phyloP scores from a whole-genome alignment of 2,329 filamentous ascomycete genomes.

The Zymoseptoria ardabiliae region DNA sequence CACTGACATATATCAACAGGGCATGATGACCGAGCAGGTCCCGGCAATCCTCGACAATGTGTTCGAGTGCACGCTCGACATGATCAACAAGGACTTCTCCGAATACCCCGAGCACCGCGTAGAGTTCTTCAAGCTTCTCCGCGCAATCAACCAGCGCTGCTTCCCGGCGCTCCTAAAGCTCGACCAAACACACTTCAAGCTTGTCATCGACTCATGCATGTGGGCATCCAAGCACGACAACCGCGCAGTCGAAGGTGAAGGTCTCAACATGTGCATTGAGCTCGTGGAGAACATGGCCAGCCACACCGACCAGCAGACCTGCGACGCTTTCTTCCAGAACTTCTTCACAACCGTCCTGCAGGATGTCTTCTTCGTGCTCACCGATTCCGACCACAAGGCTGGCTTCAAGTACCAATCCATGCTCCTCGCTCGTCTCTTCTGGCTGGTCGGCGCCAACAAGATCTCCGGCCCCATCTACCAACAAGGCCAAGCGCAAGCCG shows the following conservation, averaged over 20 bases:
- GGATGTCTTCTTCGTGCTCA: slow-evolving; percentile 96
- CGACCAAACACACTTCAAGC: slow-evolving; percentile 95
- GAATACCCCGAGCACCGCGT: slow-evolving; percentile 98
- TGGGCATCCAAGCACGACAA: slow-evolving; percentile 99
- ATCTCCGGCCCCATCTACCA: slow-evolving; percentile 88
- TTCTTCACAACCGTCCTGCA: slow-evolving; percentile 95
- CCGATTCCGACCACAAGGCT: slow-evolving; percentile 96
- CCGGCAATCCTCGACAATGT: slow-evolving; percentile 97
- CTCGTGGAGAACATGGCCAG: slow-evolving; percentile 96
- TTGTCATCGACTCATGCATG: slow-evolving; percentile 98
- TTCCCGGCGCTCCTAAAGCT: slow-evolving; percentile 92
- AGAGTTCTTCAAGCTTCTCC: slow-evolving; percentile 97
- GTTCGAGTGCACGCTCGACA: slow-evolving; percentile 95
- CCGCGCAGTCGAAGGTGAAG: slow-evolving; percentile 90
- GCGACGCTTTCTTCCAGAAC: slow-evolving; percentile 94
- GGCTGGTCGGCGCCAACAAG: slow-evolving; percentile 83
- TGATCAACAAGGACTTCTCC: slow-evolving; percentile 99
- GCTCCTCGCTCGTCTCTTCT: slow-evolving; percentile 91
- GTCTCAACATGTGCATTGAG: slow-evolving; percentile 96
- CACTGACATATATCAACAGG: slow-evolving; percentile 43
- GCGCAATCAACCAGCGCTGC: slow-evolving; percentile 94
- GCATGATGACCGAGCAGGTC: slow-evolving; percentile 96
- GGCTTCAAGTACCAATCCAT: slow-evolving; percentile 97
- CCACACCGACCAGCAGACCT: slow-evolving; percentile 67
- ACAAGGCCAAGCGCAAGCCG: slow-evolving; percentile 70